Evolutionary conservation across 495 filamentous ascomycete species (phyloP).

Genomic region (Apiosordaria backusii): DNA sequence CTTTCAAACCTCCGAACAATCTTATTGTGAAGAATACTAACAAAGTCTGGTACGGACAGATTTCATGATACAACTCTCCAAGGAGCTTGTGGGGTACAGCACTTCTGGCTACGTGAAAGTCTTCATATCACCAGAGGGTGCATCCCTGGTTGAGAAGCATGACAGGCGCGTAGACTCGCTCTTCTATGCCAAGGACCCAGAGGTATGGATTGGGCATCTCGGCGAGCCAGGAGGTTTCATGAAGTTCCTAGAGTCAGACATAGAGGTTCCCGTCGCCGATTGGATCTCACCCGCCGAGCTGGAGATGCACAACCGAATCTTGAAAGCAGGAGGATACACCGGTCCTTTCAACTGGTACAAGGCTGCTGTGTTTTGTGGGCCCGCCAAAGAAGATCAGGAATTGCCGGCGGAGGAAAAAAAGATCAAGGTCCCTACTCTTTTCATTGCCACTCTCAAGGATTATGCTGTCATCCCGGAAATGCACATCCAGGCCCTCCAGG

Average conservation of each 20-base stretch:
- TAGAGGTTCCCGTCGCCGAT: slow-evolving; percentile 2
- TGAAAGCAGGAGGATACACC: slow-evolving; percentile 17
- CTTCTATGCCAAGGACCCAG: slow-evolving; percentile 17
- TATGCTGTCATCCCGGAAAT: background rate
- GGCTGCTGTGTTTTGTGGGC: background rate
- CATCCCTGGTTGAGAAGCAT: slow-evolving; percentile 19
- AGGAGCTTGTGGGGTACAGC: slow-evolving; percentile 18
- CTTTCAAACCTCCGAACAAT: background rate
- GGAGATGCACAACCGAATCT: slow-evolving; percentile 13
- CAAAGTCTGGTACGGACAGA: background rate
- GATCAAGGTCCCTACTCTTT: background rate
- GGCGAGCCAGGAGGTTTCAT: slow-evolving; percentile 7
- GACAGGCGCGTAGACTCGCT: slow-evolving; percentile 12
- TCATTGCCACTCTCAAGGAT: background rate
- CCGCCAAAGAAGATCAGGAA: background rate
- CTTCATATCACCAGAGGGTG: slow-evolving; percentile 23
- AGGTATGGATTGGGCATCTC: slow-evolving; percentile 15
- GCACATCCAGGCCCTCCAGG: background rate
- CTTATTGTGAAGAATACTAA: too few species aligned
- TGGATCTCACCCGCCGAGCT: slow-evolving; percentile 18
- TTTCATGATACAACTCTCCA: slow-evolving; percentile 16
- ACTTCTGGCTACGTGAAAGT: slow-evolving; percentile 13
- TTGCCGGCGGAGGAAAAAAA: background rate
- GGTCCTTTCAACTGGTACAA: slow-evolving; percentile 27
- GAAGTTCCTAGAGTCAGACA: slow-evolving; percentile 15